Percentiles rank a stretch among this genome's conserved stretches.
Evolutionary conservation across 805 yeast species (phyloP).

Genomic region (Pichia paraexigua): DNA sequence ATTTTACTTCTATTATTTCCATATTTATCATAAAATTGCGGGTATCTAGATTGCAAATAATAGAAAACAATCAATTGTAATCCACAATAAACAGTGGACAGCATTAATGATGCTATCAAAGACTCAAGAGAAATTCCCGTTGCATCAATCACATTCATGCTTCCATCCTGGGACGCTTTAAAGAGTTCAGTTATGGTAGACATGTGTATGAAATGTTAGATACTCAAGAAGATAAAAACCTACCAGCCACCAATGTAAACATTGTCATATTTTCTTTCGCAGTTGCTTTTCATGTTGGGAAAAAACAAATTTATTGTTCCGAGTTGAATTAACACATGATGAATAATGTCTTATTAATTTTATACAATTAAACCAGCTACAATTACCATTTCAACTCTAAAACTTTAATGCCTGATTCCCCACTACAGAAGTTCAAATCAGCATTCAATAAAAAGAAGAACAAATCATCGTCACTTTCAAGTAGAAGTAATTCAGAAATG

Average conservation of each 20-base stretch:
- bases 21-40: slow-evolving; percentile 48
- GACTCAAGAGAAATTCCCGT: slow-evolving; percentile 48
- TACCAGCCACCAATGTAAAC: neutral
- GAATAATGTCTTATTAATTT: neutral
- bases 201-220: neutral
- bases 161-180: slow-evolving; percentile 3
- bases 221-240: neutral
- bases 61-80: slow-evolving; percentile 42
- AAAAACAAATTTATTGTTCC: too few relatives aligned
- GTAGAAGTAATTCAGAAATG: neutral
- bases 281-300: too few relatives aligned
- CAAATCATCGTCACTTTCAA: neutral
- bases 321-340: too few relatives aligned
- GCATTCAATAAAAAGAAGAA: neutral
- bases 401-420: slow-evolving; percentile 1
- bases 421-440: slow-evolving; percentile 3
- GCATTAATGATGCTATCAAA: slow-evolving; percentile 46
- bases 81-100: slow-evolving; percentile 46
- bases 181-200: neutral
- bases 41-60: slow-evolving; percentile 29
- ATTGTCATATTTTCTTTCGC: neutral
- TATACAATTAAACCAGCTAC: too few relatives aligned
- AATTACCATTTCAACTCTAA: neutral
- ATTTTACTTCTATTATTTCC: slow-evolving; percentile 17
- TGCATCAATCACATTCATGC: slow-evolving; percentile 2